Evolutionary conservation across 1,284 basidiomycete genomes (phyloP), one percentile per base, ranked within the genome.

Genomic region (Malassezia brasiliensis): DNA sequence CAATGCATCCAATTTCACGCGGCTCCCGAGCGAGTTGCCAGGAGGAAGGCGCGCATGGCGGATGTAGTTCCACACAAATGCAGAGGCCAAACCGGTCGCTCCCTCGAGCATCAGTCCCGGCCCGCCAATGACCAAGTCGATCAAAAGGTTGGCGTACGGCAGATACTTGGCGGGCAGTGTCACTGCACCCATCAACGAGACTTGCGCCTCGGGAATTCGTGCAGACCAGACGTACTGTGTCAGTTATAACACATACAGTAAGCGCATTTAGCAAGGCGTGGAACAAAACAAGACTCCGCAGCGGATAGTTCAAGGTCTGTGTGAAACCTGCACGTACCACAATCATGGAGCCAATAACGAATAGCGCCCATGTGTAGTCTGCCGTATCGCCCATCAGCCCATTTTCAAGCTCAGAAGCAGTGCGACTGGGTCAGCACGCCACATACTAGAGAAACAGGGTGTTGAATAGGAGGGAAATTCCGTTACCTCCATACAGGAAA

Each of bases 51-150:
- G 42, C 11, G 41, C 36, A 17, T 31, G 15, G 19, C 38, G 34
- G 14, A 52, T 15, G 10, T 34, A 35, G 46, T 49, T 10, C 55
- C 55, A 57, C 11, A 52, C 9, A 31, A 48, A 52, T 7, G 34
- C 55, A 20, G 55, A 45, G 0, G 30, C 45, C 7, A 85, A 79
- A 1, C 88, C 88, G 0, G 84, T 84, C 30, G 86, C 71, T 46
- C 80, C 77, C 50, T 78, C 69, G 1, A 83, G 80, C 3, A 83
- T 85, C 3, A 79, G 79, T 0, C 53, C 36, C 0, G 82, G 82
- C 3, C 88, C 88, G 11, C 77, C 82, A 59, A 79, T 79, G 63
- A 89, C 69, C 37, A 86, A 69, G 74, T 90, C 87, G 65, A 90
- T 75, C 35, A 67, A 81, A 50, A 90, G 80, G 65, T 90, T 79